Conservation (phyloP, 495 filamentous ascomycete genomes). For the Cudoniella acicularis region DNA sequence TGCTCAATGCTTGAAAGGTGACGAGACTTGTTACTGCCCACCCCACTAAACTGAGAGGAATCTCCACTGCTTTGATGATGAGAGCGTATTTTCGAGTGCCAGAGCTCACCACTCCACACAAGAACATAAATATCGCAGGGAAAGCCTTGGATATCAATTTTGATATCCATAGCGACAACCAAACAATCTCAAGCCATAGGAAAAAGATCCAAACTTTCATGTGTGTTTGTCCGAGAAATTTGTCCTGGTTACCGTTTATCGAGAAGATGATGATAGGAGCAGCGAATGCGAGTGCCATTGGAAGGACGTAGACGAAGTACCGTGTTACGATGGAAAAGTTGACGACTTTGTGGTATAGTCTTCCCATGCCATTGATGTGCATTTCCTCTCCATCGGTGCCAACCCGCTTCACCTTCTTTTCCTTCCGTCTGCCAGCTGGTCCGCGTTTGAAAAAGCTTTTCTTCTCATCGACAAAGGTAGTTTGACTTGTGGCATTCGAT, state of each 20-base stretch:
- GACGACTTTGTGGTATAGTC: conserved; percentile 77
- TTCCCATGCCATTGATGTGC: conserved; percentile 77
- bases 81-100: conserved; percentile 90
- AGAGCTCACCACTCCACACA: conserved; percentile 84
- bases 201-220: no score
- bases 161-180: conserved; percentile 81
- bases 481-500: background rate
- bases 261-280: conserved; percentile 65
- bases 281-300: conserved; percentile 70
- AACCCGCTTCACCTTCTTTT: conserved; percentile 30
- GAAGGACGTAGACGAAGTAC: conserved; percentile 85
- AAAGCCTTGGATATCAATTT: conserved; percentile 78
- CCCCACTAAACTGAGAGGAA: conserved; percentile 80
- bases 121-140: conserved; percentile 80
- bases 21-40: conserved; percentile 79
- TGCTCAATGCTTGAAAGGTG: conserved; percentile 69
- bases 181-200: conserved; percentile 87
- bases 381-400: conserved; percentile 52
- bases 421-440: conserved; percentile 53
- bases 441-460: conserved; percentile 48
- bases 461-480: conserved; percentile 39
- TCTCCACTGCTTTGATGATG: conserved; percentile 73
- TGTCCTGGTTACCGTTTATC: conserved; percentile 53
- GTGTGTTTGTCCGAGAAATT: no score
- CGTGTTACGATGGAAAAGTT: conserved; percentile 82